Percentiles rank a stretch among this genome's conserved stretches.
These are phyloP conservation scores for Amniculicola lignicola DNA, from an alignment of 495 filamentous ascomycete genomes.

Conservation along the genomic window DNA sequence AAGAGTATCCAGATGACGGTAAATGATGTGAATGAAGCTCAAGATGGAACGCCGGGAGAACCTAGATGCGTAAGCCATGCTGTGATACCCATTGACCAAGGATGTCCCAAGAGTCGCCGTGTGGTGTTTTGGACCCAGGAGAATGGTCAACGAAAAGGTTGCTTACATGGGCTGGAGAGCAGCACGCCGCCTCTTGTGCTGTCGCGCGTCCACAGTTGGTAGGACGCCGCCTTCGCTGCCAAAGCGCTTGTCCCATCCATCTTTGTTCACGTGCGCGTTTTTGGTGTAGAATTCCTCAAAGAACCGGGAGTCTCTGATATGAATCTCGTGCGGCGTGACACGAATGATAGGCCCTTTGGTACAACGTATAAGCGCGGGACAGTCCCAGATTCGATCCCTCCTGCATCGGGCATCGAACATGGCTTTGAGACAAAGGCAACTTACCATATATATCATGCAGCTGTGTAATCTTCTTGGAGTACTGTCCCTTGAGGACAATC, in stretches of 20 bases:
- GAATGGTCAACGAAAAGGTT: too few relatives aligned
- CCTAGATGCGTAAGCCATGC: constrained; percentile 3
- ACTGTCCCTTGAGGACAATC: constrained; percentile 41
- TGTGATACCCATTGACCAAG: neutral
- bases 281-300: constrained; percentile 23
- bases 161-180: constrained; percentile 19
- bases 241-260: constrained; percentile 25
- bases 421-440: neutral
- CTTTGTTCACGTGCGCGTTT: constrained; percentile 6
- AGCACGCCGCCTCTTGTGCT: constrained; percentile 17
- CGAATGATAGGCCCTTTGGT: constrained; percentile 35
- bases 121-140: too few relatives aligned
- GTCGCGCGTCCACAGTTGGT: constrained; percentile 6
- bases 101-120: neutral
- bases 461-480: constrained; percentile 44
- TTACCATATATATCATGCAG: constrained; percentile 50
- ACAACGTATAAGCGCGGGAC: constrained; percentile 1
- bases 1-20: constrained; percentile 16
- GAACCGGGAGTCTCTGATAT: constrained; percentile 35
- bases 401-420: neutral
- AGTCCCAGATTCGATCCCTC: neutral
- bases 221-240: constrained; percentile 10
- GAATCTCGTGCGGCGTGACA: constrained; percentile 35
- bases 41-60: constrained; percentile 21
- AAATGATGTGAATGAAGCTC: constrained; percentile 19